A percentile compares a stretch with the other conserved stretches of the same genome.
phyloP scores from a whole-genome alignment of 208 protist genomes.

The Blechomonas ayalai region DNA sequence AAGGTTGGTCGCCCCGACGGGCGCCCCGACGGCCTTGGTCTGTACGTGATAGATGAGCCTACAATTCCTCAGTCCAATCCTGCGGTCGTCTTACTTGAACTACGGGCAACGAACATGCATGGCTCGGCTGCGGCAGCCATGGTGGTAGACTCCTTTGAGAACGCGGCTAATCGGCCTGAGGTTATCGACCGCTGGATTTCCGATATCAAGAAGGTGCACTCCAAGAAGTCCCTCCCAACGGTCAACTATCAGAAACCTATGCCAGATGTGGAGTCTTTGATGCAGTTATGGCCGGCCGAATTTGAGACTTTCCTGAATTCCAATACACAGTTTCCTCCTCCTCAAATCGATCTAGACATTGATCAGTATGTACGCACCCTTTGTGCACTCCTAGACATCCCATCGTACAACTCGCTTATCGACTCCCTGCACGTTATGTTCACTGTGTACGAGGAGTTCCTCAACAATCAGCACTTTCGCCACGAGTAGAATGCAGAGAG shows the following conservation, averaged over 20 bases:
- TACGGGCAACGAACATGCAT: conserved; percentile 81
- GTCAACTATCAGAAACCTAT: conserved; percentile 95
- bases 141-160: conserved; percentile 92
- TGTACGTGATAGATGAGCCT: conserved; percentile 96
- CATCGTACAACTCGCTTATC: conserved; percentile 94
- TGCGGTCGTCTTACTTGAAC: conserved; percentile 85
- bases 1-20: conserved; percentile 95
- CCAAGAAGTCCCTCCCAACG: conserved; percentile 92
- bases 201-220: conserved; percentile 94
- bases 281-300: conserved; percentile 93
- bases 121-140: conserved; percentile 29
- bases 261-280: conserved; percentile 94
- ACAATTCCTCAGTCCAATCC: conserved; percentile 93
- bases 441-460: conserved; percentile 95
- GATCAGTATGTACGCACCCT: conserved; percentile 92
- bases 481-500: conserved; percentile 72
- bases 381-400: conserved; percentile 95
- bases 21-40: conserved; percentile 82
- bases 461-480: conserved; percentile 92
- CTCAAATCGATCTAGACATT: conserved; percentile 90
- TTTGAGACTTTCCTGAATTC: conserved; percentile 94
- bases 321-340: conserved; percentile 79
- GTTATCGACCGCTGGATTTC: conserved; percentile 94
- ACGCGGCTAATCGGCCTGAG: conserved; percentile 93
- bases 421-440: conserved; percentile 98